Evolutionary conservation across 2,329 filamentous ascomycete genomes (phyloP).

Genomic region (Tolypocladium ophioglossoides): DNA sequence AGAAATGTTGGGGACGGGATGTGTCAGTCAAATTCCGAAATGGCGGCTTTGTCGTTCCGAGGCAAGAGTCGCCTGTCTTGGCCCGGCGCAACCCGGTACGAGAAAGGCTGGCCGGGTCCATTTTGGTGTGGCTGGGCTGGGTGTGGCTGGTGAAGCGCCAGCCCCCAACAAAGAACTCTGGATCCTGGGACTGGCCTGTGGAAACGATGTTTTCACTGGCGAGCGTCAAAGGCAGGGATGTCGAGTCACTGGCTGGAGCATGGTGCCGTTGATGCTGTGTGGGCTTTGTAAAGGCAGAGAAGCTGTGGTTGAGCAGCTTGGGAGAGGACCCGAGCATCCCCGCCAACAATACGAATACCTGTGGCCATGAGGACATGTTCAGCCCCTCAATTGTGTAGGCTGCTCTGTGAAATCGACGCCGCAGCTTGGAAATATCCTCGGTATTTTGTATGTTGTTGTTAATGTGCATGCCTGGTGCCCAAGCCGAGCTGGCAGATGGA

Average conservation of each 20-base stretch:
- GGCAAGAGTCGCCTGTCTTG: neutral
- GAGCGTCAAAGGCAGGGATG: neutral
- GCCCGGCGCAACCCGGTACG: slow-evolving; percentile 4
- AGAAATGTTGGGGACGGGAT: neutral
- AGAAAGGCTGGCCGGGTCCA: neutral
- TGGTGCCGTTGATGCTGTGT: neutral
- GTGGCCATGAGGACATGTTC: too few relatives aligned
- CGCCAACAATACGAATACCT: too few relatives aligned
- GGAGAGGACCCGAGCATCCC: too few relatives aligned
- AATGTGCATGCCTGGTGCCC: too few relatives aligned
- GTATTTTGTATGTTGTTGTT: too few relatives aligned
- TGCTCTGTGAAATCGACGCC: too few relatives aligned
- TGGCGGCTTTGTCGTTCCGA: neutral
- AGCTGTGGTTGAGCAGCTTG: too few relatives aligned
- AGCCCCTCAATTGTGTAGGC: too few relatives aligned
- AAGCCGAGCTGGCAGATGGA: neutral
- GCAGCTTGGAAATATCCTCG: too few relatives aligned
- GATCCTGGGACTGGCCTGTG: too few relatives aligned
- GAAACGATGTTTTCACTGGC: too few relatives aligned
- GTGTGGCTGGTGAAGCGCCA: neutral
- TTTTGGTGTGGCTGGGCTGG: neutral
- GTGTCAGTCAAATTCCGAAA: neutral
- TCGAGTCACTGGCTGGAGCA: neutral
- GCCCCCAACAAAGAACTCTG: neutral
- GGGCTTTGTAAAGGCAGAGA: too few relatives aligned